A percentile compares a stretch with the other conserved stretches of the same genome.
Evolutionary conservation across 2,329 filamentous ascomycete genomes (phyloP).

Genomic region (Botrytis hyacinthi): DNA sequence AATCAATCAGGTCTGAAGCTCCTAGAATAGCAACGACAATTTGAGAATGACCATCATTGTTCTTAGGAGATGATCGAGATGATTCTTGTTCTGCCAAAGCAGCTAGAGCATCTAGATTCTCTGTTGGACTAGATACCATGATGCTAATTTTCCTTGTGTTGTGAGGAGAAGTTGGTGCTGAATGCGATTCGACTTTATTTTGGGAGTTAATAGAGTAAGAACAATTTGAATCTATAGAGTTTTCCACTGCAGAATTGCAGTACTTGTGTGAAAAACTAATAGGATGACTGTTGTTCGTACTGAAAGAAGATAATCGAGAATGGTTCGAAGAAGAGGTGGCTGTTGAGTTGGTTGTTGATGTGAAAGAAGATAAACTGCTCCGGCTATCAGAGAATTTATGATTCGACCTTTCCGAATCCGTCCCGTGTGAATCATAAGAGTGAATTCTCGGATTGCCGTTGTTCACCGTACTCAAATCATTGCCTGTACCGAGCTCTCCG

Average conservation of each 20-base stretch:
- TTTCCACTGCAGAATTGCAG: conserved; percentile 5
- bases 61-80: neutral
- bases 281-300: conserved; percentile 33
- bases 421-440: conserved; percentile 28
- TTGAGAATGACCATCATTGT: conserved; percentile 8
- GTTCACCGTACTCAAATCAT: neutral
- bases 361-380: conserved; percentile 38
- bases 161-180: conserved; percentile 16
- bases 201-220: neutral
- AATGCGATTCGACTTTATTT: neutral
- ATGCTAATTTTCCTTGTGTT: neutral
- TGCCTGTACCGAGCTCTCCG: neutral
- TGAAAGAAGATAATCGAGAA: conserved; percentile 39
- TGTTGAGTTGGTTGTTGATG: conserved; percentile 38
- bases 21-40: conserved; percentile 9
- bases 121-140: conserved; percentile 29
- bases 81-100: conserved; percentile 31
- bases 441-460: conserved; percentile 20
- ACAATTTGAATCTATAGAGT: conserved; percentile 1
- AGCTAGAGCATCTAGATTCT: conserved; percentile 31
- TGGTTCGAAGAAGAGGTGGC: conserved; percentile 37
- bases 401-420: conserved; percentile 26
- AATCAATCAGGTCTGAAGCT: neutral
- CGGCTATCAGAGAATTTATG: conserved; percentile 39
- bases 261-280: neutral